phyloP scores from a whole-genome alignment of 2,329 filamentous ascomycete genomes.

The Ascochyta viciae-villosae region DNA sequence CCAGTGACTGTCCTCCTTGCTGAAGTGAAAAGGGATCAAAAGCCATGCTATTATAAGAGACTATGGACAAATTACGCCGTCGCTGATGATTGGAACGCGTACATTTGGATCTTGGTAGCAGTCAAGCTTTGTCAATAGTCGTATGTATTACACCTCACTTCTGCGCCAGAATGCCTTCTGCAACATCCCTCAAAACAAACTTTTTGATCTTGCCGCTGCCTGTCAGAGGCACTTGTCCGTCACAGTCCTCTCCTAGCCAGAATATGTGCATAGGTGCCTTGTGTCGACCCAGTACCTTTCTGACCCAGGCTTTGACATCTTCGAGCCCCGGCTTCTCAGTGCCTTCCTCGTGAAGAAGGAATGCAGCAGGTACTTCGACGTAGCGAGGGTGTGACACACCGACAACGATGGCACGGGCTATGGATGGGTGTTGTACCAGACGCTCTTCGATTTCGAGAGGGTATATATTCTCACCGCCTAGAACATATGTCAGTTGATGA shows the following conservation, averaged over 20 bases:
- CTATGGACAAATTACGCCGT: too few relatives aligned
- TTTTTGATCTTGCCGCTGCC: constrained; percentile 57
- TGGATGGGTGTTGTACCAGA: constrained; percentile 67
- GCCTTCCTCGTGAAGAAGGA: constrained; percentile 54
- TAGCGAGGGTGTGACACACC: constrained; percentile 74
- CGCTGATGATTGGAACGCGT: too few relatives aligned
- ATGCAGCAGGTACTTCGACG: constrained; percentile 75
- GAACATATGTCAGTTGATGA: constrained; percentile 3
- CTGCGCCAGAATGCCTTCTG: constrained; percentile 31
- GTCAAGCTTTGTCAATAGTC: too few relatives aligned
- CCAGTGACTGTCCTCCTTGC: too few relatives aligned
- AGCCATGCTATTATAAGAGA: too few relatives aligned
- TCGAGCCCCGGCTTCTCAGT: constrained; percentile 38
- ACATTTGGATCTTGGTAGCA: too few relatives aligned
- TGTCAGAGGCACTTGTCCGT: constrained; percentile 49
- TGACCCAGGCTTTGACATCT: constrained; percentile 48
- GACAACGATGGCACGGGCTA: constrained; percentile 72
- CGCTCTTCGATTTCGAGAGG: constrained; percentile 79
- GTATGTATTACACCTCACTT: neutral
- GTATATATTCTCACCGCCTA: constrained; percentile 56
- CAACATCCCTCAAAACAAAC: constrained; percentile 45
- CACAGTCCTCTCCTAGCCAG: constrained; percentile 67
- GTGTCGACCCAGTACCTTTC: constrained; percentile 49
- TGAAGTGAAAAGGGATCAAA: too few relatives aligned
- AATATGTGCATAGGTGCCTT: constrained; percentile 75